Evolutionary conservation across 306 rosid species (phyloP).

Genomic region (Rosa persica): DNA sequence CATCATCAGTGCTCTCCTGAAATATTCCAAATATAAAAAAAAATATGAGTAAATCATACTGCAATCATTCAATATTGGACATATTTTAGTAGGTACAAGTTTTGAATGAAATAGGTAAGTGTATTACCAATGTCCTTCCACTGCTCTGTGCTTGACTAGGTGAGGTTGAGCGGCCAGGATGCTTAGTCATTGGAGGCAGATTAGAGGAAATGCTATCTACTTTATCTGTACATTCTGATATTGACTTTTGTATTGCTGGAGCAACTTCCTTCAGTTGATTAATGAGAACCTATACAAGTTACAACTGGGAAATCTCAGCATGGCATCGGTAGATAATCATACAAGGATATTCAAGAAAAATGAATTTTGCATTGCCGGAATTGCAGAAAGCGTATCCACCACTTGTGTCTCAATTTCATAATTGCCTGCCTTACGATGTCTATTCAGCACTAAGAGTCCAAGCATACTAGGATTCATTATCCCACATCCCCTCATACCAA

Average conservation of each 20-base stretch:
- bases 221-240: slow-evolving; percentile 92
- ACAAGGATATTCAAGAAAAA: slow-evolving; percentile 12
- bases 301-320: slow-evolving; percentile 27
- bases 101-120: not conserved
- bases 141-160: slow-evolving; percentile 75
- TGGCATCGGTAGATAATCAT: slow-evolving; percentile 4
- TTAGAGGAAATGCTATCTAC: slow-evolving; percentile 70
- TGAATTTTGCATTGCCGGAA: slow-evolving; percentile 5
- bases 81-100: slow-evolving; percentile 13
- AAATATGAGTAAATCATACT: slow-evolving; percentile 7
- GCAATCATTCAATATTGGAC: slow-evolving; percentile 6
- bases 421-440: not conserved
- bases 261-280: slow-evolving; percentile 99
- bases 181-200: slow-evolving; percentile 66
- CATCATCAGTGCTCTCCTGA: slow-evolving; percentile 79
- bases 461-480: not conserved
- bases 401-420: not conserved
- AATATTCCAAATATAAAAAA: slow-evolving; percentile 26
- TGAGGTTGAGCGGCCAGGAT: slow-evolving; percentile 60
- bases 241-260: slow-evolving; percentile 88
- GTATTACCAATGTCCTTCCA: slow-evolving; percentile 72
- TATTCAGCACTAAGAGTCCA: not conserved
- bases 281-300: slow-evolving; percentile 70
- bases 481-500: not conserved
- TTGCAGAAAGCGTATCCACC: not conserved